These are phyloP conservation scores for Lactarius sanguifluus DNA, from an alignment of 768 basidiomycete species.

Conservation along the genomic window DNA sequence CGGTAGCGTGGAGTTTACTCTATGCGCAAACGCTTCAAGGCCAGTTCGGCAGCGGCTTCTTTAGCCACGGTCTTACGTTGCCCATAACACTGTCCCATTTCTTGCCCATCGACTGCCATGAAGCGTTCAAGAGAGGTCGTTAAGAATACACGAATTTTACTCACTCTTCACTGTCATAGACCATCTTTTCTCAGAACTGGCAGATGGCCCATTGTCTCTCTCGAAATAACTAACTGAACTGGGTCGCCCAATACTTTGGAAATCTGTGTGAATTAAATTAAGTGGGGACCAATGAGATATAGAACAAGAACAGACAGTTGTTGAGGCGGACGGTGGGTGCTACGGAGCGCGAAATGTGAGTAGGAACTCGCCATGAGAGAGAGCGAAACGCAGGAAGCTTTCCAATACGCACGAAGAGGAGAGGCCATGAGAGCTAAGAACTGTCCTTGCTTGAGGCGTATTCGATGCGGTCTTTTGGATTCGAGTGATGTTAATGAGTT, in stretches of 20 bases:
- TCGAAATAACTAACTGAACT: slow-evolving; percentile 14
- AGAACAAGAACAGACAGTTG: slow-evolving; percentile 18
- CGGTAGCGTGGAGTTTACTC: neutral
- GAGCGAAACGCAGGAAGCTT: neutral
- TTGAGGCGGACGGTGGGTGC: slow-evolving; percentile 28
- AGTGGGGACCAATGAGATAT: neutral
- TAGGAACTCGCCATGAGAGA: neutral
- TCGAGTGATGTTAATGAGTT: neutral
- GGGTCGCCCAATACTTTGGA: slow-evolving; percentile 13
- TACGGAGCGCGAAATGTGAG: slow-evolving; percentile 3
- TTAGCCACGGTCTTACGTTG: slow-evolving; percentile 41
- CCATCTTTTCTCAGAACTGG: slow-evolving; percentile 18
- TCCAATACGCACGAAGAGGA: slow-evolving; percentile 10
- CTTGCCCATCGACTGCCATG: slow-evolving; percentile 24
- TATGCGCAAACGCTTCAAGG: slow-evolving; percentile 30
- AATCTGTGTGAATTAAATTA: slow-evolving; percentile 13
- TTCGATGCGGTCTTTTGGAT: neutral
- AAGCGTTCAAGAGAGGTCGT: neutral
- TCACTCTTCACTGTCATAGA: slow-evolving; percentile 22
- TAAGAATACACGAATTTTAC: slow-evolving; percentile 26
- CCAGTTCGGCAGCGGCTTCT: slow-evolving; percentile 37
- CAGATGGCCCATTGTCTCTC: slow-evolving; percentile 19
- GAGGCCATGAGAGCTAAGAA: slow-evolving; percentile 4
- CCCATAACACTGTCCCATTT: slow-evolving; percentile 47
- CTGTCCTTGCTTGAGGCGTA: neutral